These are phyloP conservation scores for Candida suzukii DNA, from an alignment of 805 yeast species.

Conservation along the genomic window DNA sequence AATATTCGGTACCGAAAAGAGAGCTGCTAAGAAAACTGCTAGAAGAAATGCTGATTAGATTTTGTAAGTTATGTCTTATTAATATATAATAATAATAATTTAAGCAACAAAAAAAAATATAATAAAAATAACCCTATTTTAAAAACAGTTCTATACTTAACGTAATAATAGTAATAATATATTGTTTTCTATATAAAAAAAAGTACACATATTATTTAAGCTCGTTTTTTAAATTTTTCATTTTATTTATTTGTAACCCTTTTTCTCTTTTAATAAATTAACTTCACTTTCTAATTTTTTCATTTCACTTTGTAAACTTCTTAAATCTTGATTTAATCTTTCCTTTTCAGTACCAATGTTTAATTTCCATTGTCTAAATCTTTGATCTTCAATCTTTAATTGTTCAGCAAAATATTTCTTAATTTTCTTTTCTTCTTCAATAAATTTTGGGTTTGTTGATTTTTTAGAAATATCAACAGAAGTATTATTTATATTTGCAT, in stretches of 20 bases:
- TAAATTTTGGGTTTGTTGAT: slow-evolving; percentile 78
- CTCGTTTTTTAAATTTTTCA: neutral
- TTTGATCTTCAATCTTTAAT: slow-evolving; percentile 91
- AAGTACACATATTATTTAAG: neutral
- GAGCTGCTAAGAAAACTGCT: slow-evolving; percentile 88
- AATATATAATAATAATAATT: too few species aligned
- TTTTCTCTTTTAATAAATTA: slow-evolving; percentile 49
- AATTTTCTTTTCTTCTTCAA: slow-evolving; percentile 92
- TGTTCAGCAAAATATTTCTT: slow-evolving; percentile 95
- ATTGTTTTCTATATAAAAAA: neutral
- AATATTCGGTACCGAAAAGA: slow-evolving; percentile 96
- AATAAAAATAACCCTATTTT: too few species aligned
- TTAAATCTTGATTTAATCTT: slow-evolving; percentile 88
- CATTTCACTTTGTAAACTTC: slow-evolving; percentile 74
- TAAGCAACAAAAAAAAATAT: too few species aligned
- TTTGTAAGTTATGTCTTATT: slow-evolving; percentile 2
- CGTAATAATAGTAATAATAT: neutral
- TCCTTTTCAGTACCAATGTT: slow-evolving; percentile 93
- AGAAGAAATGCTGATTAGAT: slow-evolving; percentile 80
- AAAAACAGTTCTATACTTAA: too few species aligned
- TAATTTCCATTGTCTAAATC: slow-evolving; percentile 98
- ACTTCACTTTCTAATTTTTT: slow-evolving; percentile 72
- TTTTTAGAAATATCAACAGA: slow-evolving; percentile 28
- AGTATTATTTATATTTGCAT: slow-evolving; percentile 3
- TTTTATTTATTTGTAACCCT: slow-evolving; percentile 27